Evolutionary conservation across 2,329 filamentous ascomycete genomes (phyloP), one percentile per base, ranked within the genome.

Genomic region (Curvularia spicifera): DNA sequence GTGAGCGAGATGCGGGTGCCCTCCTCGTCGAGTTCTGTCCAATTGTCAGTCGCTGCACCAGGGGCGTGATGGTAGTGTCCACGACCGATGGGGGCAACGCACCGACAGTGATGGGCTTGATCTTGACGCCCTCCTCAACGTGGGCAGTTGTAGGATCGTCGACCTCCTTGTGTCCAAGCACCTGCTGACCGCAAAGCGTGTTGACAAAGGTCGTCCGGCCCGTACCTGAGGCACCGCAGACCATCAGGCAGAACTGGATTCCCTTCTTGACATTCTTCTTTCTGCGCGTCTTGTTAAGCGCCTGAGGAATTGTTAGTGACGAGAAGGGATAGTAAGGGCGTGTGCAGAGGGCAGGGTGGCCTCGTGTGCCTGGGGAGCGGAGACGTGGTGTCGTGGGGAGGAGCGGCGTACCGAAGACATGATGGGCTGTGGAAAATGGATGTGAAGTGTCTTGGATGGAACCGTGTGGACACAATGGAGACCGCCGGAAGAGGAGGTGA

Each of bases 221-320:
- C 81, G 95, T 98, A 81, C 95, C 95, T 72, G 94, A 98, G 78
- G 95, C 95, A 84, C 95, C 95, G 79, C 95, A 98, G 76, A 99
- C 95, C 95, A 99, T 99, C 87, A 99, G 83, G 81, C 93, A 98
- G 85, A 99, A 99, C 86, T 99, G 95, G 78, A 99, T 98, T 78
- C 95, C 95, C 88, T 97, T 97, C 91, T 97, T 97, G 84, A 99
- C 94, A 87, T 99, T 98, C 91, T 99, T 99, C 94, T 99, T 99
- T 82, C 92, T 90, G 83, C 95, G 93, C 79, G 97, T 93, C 91
- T 97, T 71, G 82, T 97, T 71, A 82, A 96, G 73, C 60, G 73
- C 73, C 74, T 77, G 57, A 18, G 29, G 46, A 37, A 53, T 43
- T 33, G 68, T 77, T 67, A 77, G 74, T 64, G 60, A 61, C 63